These are phyloP conservation scores for Nigrograna mackinnonii DNA, from an alignment of 2,329 filamentous ascomycete genomes.

Conservation along the genomic window DNA sequence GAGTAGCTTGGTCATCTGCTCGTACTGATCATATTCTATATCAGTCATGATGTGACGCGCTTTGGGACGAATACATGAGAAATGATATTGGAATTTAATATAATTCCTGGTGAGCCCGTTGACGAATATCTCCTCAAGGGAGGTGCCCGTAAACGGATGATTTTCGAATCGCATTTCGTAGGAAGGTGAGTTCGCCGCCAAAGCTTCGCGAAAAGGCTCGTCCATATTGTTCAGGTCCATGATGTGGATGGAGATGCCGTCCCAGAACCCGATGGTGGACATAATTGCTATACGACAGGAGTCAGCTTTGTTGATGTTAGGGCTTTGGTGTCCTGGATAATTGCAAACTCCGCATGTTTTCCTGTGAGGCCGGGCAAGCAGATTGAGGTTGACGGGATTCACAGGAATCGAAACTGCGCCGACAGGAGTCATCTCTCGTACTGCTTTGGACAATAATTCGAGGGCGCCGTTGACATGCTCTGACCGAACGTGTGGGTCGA, in stretches of 20 bases:
- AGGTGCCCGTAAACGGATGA: constrained; percentile 7
- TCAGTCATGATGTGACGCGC: constrained; percentile 9
- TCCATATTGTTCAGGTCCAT: constrained; percentile 13
- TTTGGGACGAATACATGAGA: constrained; percentile 15
- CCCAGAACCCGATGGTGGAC: constrained; percentile 20
- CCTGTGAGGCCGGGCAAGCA: constrained; percentile 19
- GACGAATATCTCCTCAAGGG: constrained; percentile 17
- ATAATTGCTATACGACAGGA: constrained; percentile 17
- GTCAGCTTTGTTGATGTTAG: constrained; percentile 10
- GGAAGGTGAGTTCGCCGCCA: constrained; percentile 10
- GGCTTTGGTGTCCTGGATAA: constrained; percentile 19
- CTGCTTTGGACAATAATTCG: constrained; percentile 10
- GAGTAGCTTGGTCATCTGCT: constrained; percentile 8
- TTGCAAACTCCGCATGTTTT: constrained; percentile 18
- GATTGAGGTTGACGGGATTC: constrained; percentile 15
- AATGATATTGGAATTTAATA: constrained; percentile 20
- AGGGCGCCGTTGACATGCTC: constrained; percentile 11
- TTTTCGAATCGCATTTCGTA: constrained; percentile 21
- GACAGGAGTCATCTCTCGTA: constrained; percentile 20
- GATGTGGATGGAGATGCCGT: constrained; percentile 13
- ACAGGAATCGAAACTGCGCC: constrained; percentile 15
- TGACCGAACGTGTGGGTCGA: too few species aligned
- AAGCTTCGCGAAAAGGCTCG: constrained; percentile 15
- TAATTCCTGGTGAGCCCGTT: constrained; percentile 18
- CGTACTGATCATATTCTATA: constrained; percentile 8